These are phyloP conservation scores for Maudiozyma humilis DNA, from an alignment of 1,139 yeast genomes.

Conservation along the genomic window DNA sequence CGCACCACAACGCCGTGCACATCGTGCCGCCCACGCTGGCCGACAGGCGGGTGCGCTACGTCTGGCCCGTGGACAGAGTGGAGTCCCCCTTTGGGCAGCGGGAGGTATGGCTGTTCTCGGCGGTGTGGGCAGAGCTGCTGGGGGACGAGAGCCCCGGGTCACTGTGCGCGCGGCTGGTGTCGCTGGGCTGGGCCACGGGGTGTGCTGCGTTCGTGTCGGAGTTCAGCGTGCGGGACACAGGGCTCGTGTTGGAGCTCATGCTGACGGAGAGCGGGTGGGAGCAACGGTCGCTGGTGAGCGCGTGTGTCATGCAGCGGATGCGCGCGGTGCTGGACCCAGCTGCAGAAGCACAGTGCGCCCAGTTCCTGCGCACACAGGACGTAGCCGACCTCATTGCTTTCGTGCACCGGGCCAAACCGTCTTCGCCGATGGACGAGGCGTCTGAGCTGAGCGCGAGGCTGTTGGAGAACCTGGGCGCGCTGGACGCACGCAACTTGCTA, in stretches of 20 bases:
- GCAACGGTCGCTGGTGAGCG: slow-evolving; percentile 9
- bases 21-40: no score
- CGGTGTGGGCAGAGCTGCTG: slow-evolving; percentile 47
- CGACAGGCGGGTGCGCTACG: slow-evolving; percentile 36
- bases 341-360: no score
- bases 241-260: slow-evolving; percentile 40
- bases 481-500: slow-evolving; percentile 35
- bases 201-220: slow-evolving; percentile 37
- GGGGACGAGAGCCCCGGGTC: slow-evolving; percentile 56
- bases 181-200: slow-evolving; percentile 31
- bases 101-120: slow-evolving; percentile 29
- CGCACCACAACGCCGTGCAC: not conserved
- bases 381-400: slow-evolving; percentile 41
- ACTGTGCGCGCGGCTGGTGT: slow-evolving; percentile 32
- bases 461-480: slow-evolving; percentile 30
- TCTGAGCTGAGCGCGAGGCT: slow-evolving; percentile 33
- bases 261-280: slow-evolving; percentile 39
- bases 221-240: slow-evolving; percentile 32
- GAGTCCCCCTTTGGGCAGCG: slow-evolving; percentile 11
- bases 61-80: slow-evolving; percentile 34
- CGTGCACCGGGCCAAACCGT: slow-evolving; percentile 33
- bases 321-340: no score
- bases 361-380: slow-evolving; percentile 21
- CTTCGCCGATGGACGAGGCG: slow-evolving; percentile 41
- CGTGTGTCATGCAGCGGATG: not conserved